A percentile compares a stretch with the other conserved stretches of the same genome.
These are phyloP conservation scores for Pseudopithomyces maydicus DNA, from an alignment of 2,329 filamentous ascomycete genomes.

Conservation along the genomic window DNA sequence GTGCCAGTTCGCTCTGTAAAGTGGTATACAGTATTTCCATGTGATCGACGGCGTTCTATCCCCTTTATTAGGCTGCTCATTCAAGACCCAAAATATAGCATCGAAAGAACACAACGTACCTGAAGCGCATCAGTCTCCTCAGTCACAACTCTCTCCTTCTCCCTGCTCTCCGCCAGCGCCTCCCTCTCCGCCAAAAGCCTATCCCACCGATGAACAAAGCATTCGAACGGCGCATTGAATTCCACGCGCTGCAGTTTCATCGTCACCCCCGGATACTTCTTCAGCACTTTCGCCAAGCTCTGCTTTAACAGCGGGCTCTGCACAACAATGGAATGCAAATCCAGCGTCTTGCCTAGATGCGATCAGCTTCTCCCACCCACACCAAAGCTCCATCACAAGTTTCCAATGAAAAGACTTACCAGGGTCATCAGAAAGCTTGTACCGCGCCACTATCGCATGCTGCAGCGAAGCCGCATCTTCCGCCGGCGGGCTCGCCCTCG, in stretches of 20 bases:
- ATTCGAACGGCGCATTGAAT: conserved; percentile 35
- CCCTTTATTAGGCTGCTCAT: not conserved
- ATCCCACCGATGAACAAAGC: conserved; percentile 21
- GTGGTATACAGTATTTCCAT: conserved; percentile 13
- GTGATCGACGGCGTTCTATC: conserved; percentile 2
- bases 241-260: conserved; percentile 36
- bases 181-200: conserved; percentile 3
- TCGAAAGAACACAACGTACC: not conserved
- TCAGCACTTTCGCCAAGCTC: conserved; percentile 31
- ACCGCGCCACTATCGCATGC: conserved; percentile 19
- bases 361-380: no score
- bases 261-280: conserved; percentile 35
- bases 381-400: no score
- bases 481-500: conserved; percentile 42
- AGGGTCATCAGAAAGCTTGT: conserved; percentile 22
- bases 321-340: conserved; percentile 37
- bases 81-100: not conserved
- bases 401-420: no score
- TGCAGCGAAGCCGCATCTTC: conserved; percentile 16
- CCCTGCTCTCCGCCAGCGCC: not conserved
- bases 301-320: conserved; percentile 41
- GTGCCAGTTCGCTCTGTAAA: conserved; percentile 15
- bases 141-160: not conserved
- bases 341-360: conserved; percentile 11
- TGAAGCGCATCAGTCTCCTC: not conserved